Evolutionary conservation across 768 basidiomycete genomes (phyloP).

Genomic region (Lenzites betulinus): DNA sequence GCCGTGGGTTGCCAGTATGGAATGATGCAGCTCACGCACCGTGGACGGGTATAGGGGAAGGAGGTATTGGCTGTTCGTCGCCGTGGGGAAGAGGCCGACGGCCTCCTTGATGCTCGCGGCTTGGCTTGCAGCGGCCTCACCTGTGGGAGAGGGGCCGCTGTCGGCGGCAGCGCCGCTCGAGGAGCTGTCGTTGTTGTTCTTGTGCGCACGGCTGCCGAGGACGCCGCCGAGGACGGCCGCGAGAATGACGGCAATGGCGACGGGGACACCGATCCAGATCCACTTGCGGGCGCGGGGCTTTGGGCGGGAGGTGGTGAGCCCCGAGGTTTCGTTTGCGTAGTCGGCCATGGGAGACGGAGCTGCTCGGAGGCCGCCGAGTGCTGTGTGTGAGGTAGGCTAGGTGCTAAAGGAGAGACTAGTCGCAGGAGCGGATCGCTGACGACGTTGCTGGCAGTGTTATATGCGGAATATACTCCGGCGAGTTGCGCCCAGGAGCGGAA

Average conservation of each 20-base stretch:
- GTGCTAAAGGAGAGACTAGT: constrained; percentile 16
- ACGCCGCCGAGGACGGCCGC: constrained; percentile 80
- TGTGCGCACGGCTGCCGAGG: constrained; percentile 62
- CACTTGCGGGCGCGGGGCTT: constrained; percentile 65
- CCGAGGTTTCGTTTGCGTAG: constrained; percentile 68
- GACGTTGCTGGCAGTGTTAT: no score
- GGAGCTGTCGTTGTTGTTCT: constrained; percentile 35
- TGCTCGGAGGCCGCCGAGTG: constrained; percentile 19
- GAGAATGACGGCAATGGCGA: constrained; percentile 60
- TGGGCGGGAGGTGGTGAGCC: constrained; percentile 58
- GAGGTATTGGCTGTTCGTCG: constrained; percentile 77
- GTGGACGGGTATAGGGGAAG: constrained; percentile 87
- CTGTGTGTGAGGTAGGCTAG: neutral
- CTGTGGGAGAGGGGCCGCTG: constrained; percentile 3
- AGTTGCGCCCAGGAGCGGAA: neutral
- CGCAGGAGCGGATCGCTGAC: constrained; percentile 3
- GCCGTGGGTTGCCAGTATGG: neutral
- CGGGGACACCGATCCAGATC: constrained; percentile 76
- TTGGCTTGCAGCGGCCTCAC: constrained; percentile 18
- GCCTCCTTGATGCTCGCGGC: constrained; percentile 46
- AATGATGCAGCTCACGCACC: constrained; percentile 50
- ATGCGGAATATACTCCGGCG: neutral
- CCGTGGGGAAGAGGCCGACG: constrained; percentile 71
- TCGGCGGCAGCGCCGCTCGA: neutral
- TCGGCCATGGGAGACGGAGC: constrained; percentile 55